Evolutionary conservation across 345 rosid genomes (phyloP), one percentile per base, ranked within the genome.

Genomic region (Dipteronia sinensis): DNA sequence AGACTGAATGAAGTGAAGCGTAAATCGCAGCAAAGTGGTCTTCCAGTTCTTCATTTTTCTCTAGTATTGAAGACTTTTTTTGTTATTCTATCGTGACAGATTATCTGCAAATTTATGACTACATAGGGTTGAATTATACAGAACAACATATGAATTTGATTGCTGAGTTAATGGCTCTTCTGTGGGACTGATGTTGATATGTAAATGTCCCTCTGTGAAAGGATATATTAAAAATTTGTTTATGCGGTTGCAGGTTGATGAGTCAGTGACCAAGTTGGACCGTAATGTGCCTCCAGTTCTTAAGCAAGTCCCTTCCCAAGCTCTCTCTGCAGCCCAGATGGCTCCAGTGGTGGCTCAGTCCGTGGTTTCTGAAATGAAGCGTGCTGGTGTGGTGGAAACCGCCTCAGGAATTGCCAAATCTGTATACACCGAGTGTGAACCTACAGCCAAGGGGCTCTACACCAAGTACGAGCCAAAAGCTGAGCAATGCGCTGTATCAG

Each of bases 391-490:
- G 66, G 86, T 85, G 25, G 89, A 82, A 79, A 90, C 94, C 0
- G 95, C 98, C 27, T 85, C 98, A 10, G 97, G 86, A 27, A 47
- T 89, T 23, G 98, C 93, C 2, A 92, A 91, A 79, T 83, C 86
- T 2, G 88, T 91, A 19, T 90, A 87, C 79, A 51, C 86, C 73
- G 86, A 77, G 80, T 88, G 62, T n/a, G 94, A 92, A 76, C 91
- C 94, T 1, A 65, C 85, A 1, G 97, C 97, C 40, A 92, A 92
- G 88, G 97, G 83, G 79, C 75, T 95, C 66, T 94, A 91, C 86
- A 76, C 88, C 68, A 88, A 66, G 80, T 87, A 92, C 6, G 99
- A 96, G 79, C 98, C 98, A 4, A 89, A 87, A 84, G 92, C 95
- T 1, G 98, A 96, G 84, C 91, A 88, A 47, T 89, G 90, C 27